phyloP scores from a whole-genome alignment of 331 rosid species.

The Rhamnella rubrinervis region DNA sequence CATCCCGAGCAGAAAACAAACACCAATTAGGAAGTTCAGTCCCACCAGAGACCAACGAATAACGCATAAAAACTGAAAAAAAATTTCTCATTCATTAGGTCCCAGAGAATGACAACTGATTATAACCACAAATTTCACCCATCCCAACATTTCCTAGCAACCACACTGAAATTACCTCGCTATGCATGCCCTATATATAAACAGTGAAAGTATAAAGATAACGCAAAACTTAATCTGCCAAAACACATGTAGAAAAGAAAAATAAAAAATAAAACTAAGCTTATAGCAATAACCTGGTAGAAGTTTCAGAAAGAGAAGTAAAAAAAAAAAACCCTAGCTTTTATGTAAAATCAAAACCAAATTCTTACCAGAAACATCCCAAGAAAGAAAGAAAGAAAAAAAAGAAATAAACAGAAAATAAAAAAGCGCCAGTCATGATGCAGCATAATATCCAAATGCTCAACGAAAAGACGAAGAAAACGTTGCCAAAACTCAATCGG shows the following conservation, averaged over 20 bases:
- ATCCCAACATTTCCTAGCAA: neutral
- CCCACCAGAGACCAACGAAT: neutral
- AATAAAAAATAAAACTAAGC: neutral
- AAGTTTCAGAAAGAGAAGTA: too few relatives aligned
- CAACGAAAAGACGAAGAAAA: neutral
- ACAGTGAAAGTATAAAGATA: neutral
- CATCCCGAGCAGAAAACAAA: neutral
- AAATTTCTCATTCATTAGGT: neutral
- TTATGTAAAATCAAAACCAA: neutral
- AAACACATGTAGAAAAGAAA: neutral
- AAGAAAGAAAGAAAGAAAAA: neutral
- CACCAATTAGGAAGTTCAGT: neutral
- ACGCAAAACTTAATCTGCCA: neutral
- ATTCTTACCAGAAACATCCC: too few relatives aligned
- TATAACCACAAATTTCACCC: neutral
- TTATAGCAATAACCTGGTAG: too few relatives aligned
- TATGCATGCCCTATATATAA: neutral
- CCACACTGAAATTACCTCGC: neutral
- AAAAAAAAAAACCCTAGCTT: constrained; percentile 3
- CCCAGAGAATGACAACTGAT: neutral
- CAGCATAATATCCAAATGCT: neutral
- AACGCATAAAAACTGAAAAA: neutral
- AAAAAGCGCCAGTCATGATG: neutral
- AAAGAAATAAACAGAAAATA: too few relatives aligned
- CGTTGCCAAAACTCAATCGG: neutral